A percentile compares a stretch with the other conserved stretches of the same genome.
Evolutionary conservation across 2,329 filamentous ascomycete species (phyloP).

Genomic region (Claviceps lovelessii): DNA sequence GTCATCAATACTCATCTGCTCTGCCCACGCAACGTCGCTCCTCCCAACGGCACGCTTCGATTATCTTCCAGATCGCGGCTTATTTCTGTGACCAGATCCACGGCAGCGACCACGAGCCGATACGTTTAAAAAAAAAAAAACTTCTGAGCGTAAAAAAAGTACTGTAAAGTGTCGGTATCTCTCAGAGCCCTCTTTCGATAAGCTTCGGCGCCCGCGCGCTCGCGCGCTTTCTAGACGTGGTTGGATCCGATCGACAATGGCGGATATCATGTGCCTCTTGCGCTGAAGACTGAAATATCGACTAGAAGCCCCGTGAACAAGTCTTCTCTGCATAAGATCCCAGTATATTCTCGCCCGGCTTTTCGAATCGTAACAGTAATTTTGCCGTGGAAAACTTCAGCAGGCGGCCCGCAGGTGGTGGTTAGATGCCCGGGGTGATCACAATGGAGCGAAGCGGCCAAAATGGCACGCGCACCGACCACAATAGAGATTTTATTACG

Average conservation of each 20-base stretch:
- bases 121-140: too few relatives aligned
- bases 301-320: neutral
- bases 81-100: neutral
- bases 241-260: neutral
- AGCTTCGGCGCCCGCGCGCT: neutral
- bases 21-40: neutral
- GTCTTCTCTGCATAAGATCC: neutral
- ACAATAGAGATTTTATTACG: constrained; percentile 33
- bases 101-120: neutral
- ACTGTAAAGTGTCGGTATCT: neutral
- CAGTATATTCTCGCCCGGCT: neutral
- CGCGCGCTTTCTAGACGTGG: neutral
- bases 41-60: constrained; percentile 1
- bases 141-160: neutral
- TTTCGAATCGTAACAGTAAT: neutral
- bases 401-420: constrained; percentile 5
- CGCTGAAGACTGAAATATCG: constrained; percentile 3
- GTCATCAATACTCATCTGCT: neutral
- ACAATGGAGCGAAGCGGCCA: constrained; percentile 41
- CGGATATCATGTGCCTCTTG: constrained; percentile 4
- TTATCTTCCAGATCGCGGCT: neutral
- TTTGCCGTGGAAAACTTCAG: neutral
- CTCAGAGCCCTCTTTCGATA: neutral
- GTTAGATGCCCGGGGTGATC: constrained; percentile 37
- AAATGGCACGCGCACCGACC: constrained; percentile 39